These are phyloP conservation scores for Aspergillus quadricinctus DNA, from an alignment of 2,329 filamentous ascomycete species.

Conservation along the genomic window DNA sequence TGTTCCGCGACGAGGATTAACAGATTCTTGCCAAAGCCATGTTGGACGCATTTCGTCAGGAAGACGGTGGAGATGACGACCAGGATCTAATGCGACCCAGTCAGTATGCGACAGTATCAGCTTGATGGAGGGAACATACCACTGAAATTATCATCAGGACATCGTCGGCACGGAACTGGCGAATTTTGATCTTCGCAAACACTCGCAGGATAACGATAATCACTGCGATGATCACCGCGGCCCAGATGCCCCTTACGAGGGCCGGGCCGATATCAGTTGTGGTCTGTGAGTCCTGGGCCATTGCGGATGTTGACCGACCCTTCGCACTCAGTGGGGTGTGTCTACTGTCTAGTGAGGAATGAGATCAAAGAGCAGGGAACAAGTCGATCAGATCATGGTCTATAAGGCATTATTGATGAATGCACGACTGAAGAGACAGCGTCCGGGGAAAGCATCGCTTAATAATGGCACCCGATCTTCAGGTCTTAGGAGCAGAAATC, in stretches of 20 bases:
- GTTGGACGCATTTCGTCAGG: constrained; percentile 19
- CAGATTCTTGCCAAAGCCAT: constrained; percentile 26
- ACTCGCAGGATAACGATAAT: constrained; percentile 24
- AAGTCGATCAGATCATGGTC: background rate
- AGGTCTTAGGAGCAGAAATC: background rate
- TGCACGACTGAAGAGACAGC: background rate
- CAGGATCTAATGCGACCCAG: constrained; percentile 12
- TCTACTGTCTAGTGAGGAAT: no score
- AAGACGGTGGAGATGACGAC: constrained; percentile 21
- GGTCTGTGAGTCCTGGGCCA: constrained; percentile 2
- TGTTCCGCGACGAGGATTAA: background rate
- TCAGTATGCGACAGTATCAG: background rate
- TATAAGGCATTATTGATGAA: background rate
- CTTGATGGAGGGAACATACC: constrained; percentile 11
- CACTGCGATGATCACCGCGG: constrained; percentile 20
- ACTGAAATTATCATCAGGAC: constrained; percentile 26
- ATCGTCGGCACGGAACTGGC: constrained; percentile 25
- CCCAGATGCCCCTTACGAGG: constrained; percentile 25
- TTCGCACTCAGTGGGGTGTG: background rate
- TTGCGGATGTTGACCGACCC: background rate
- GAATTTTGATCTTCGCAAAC: constrained; percentile 27
- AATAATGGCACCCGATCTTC: background rate
- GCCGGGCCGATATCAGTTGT: constrained; percentile 15
- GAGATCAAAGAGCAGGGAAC: background rate
- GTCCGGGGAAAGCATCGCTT: background rate